Conservation (phyloP, 371 early-diverging fungal genomes). For the Choanephora cucurbitarum region DNA sequence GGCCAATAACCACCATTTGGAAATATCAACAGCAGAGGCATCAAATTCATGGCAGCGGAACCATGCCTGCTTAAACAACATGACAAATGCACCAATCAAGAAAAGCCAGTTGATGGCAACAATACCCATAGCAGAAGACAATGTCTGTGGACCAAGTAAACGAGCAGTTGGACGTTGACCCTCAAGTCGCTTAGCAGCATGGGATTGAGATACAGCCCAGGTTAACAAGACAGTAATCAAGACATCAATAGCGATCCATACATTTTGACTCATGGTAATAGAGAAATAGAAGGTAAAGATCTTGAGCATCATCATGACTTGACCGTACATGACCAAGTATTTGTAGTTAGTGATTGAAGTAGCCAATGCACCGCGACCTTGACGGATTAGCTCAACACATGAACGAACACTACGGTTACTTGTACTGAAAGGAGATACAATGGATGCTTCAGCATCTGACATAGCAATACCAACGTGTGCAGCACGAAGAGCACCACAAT, state of each 20-base stretch:
- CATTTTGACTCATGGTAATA: slow-evolving; percentile 53
- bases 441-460: slow-evolving; percentile 82
- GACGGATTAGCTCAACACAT: slow-evolving; percentile 73
- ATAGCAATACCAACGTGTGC: slow-evolving; percentile 94
- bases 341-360: slow-evolving; percentile 80
- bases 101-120: slow-evolving; percentile 69
- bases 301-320: slow-evolving; percentile 72
- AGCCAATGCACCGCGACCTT: slow-evolving; percentile 79
- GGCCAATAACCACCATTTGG: slow-evolving; percentile 75
- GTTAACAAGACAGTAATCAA: slow-evolving; percentile 66
- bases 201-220: slow-evolving; percentile 65
- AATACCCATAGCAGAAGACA: slow-evolving; percentile 64
- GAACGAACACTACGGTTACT: slow-evolving; percentile 61
- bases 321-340: slow-evolving; percentile 71
- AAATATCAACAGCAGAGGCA: slow-evolving; percentile 56
- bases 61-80: slow-evolving; percentile 68
- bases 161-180: slow-evolving; percentile 70
- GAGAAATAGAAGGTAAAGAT: slow-evolving; percentile 64
- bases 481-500: slow-evolving; percentile 90
- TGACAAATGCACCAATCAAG: slow-evolving; percentile 43
- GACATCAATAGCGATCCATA: slow-evolving; percentile 76
- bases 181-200: slow-evolving; percentile 58
- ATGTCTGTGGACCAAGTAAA: slow-evolving; percentile 68
- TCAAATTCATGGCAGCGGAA: slow-evolving; percentile 76
- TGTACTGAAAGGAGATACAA: slow-evolving; percentile 88